These are phyloP conservation scores for Penicillium longicatenatum DNA, from an alignment of 495 filamentous ascomycete genomes.

Conservation along the genomic window DNA sequence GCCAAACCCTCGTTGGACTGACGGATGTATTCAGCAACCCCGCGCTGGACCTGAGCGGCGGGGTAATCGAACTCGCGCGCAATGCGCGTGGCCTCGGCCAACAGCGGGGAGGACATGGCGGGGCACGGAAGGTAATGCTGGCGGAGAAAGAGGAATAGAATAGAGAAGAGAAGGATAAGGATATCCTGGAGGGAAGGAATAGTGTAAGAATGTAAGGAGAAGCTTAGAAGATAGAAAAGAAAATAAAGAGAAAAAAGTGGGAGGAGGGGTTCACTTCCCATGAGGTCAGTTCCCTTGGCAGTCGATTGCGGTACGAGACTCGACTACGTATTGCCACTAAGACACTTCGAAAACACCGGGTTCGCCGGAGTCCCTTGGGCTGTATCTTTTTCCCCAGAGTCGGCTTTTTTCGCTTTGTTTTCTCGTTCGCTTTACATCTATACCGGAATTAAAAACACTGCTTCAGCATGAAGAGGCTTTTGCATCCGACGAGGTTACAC, in stretches of 20 bases:
- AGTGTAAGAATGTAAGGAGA: constrained; percentile 5
- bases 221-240: constrained; percentile 10
- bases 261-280: constrained; percentile 30
- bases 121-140: constrained; percentile 6
- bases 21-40: constrained; percentile 79
- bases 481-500: background rate
- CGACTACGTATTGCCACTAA: constrained; percentile 12
- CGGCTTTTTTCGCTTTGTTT: background rate
- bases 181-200: constrained; percentile 12
- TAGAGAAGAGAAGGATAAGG: constrained; percentile 8
- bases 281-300: constrained; percentile 32
- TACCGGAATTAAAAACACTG: background rate
- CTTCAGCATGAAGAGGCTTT: background rate
- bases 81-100: constrained; percentile 74
- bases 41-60: constrained; percentile 74
- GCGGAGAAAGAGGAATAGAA: background rate
- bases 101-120: constrained; percentile 53
- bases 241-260: constrained; percentile 20
- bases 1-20: constrained; percentile 87
- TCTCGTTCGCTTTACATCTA: background rate
- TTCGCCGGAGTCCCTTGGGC: constrained; percentile 26
- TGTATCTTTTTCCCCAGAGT: background rate
- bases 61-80: constrained; percentile 85
- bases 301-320: constrained; percentile 4
- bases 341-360: constrained; percentile 28